Evolutionary conservation across 2,329 filamentous ascomycete species (phyloP).

Genomic region (Alternaria arborescens): DNA sequence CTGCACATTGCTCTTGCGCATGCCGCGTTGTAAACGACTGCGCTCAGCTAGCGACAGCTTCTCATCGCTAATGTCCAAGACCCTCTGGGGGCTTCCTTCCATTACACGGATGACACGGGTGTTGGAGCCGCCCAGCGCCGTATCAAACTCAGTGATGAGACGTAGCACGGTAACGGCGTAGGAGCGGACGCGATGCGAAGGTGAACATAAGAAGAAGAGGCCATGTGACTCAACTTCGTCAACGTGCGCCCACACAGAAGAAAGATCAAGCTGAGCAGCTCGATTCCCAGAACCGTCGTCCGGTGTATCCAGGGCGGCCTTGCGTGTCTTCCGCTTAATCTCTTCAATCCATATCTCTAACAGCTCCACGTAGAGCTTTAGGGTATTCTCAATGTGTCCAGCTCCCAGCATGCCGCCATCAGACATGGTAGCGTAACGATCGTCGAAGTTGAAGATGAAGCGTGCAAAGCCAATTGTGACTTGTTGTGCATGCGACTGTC

Average conservation of each 20-base stretch:
- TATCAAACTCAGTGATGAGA: conserved; percentile 92
- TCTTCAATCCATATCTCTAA: conserved; percentile 98
- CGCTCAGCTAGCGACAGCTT: conserved; percentile 90
- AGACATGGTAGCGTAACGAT: conserved; percentile 96
- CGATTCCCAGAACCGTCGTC: conserved; percentile 75
- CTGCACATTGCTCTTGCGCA: conserved; percentile 82
- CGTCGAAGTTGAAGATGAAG: conserved; percentile 99
- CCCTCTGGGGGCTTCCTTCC: conserved; percentile 84
- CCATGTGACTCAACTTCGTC: conserved; percentile 97
- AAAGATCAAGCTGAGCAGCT: conserved; percentile 81
- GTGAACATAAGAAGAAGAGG: conserved; percentile 95
- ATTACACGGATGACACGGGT: conserved; percentile 89
- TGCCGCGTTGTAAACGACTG: conserved; percentile 88
- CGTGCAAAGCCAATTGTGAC: conserved; percentile 96
- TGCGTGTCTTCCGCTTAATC: conserved; percentile 84
- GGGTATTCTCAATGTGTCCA: conserved; percentile 91
- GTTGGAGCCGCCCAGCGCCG: conserved; percentile 80
- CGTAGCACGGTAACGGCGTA: conserved; percentile 93
- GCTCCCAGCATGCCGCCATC: conserved; percentile 96
- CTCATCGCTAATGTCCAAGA: conserved; percentile 93
- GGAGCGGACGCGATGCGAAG: conserved; percentile 85
- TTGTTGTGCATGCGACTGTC: conserved; percentile 90
- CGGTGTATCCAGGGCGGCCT: conserved; percentile 69
- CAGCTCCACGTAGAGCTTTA: conserved; percentile 91
- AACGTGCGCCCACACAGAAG: conserved; percentile 88